Evolutionary conservation across 495 filamentous ascomycete genomes (phyloP).

Genomic region (Penicillium pulvis): DNA sequence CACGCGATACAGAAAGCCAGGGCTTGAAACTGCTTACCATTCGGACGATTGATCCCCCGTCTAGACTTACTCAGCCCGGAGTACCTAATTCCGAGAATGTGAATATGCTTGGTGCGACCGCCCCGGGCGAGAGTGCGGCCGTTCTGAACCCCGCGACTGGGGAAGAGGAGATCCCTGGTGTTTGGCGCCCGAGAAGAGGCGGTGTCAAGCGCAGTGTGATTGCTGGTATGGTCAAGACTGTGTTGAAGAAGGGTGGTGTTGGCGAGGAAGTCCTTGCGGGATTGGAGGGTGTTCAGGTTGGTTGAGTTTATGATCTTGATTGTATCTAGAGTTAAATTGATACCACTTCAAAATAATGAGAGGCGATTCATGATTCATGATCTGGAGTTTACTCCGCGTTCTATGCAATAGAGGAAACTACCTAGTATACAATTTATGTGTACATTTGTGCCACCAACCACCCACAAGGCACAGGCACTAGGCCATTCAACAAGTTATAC

Average conservation of each 20-base stretch:
- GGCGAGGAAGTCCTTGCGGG: constrained; percentile 83
- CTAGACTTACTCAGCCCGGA: constrained; percentile 69
- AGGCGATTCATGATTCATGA: constrained; percentile 26
- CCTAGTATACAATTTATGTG: constrained; percentile 1
- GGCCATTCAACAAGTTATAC: not conserved
- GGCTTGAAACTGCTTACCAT: constrained; percentile 59
- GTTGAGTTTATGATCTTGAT: not conserved
- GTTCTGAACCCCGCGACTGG: constrained; percentile 35
- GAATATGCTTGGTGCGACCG: constrained; percentile 54
- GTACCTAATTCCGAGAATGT: constrained; percentile 69
- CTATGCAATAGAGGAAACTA: not conserved
- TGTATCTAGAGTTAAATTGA: constrained; percentile 9
- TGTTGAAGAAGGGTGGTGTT: constrained; percentile 70
- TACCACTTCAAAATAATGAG: constrained; percentile 12
- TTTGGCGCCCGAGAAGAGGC: constrained; percentile 77
- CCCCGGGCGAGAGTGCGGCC: constrained; percentile 29
- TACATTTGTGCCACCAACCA: not conserved
- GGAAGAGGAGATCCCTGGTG: constrained; percentile 62
- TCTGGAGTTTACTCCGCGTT: not conserved
- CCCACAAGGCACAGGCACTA: not conserved
- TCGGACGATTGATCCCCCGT: constrained; percentile 69
- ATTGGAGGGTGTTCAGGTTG: constrained; percentile 59
- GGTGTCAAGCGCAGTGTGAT: constrained; percentile 72
- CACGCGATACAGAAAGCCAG: constrained; percentile 34
- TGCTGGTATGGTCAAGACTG: constrained; percentile 65